Conservation (phyloP, 2,329 filamentous ascomycete genomes). For the Domatiomyces catenatus region DNA sequence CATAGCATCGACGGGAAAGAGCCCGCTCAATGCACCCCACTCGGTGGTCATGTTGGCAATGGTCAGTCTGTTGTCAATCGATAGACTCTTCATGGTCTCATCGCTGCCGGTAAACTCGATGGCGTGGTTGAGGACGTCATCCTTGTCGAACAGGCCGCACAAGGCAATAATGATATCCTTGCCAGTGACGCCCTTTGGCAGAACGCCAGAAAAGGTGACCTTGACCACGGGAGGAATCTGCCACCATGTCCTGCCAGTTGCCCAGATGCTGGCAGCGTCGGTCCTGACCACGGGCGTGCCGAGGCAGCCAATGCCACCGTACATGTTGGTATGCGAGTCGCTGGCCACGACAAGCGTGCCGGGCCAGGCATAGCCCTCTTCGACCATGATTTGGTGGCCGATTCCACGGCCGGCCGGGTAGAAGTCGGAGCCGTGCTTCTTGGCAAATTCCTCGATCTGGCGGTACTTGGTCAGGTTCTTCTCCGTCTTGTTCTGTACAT, state of each 20-base stretch:
- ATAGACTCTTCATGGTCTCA: slow-evolving; percentile 57
- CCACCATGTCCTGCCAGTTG: slow-evolving; percentile 72
- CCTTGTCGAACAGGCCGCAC: slow-evolving; percentile 69
- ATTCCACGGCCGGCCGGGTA: slow-evolving; percentile 67
- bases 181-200: slow-evolving; percentile 69
- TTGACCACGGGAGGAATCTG: slow-evolving; percentile 72
- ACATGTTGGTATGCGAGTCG: slow-evolving; percentile 59
- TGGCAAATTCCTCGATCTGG: slow-evolving; percentile 67
- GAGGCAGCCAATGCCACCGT: slow-evolving; percentile 58
- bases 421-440: slow-evolving; percentile 58
- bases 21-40: slow-evolving; percentile 46
- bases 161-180: slow-evolving; percentile 91
- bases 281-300: slow-evolving; percentile 75
- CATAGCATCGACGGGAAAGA: slow-evolving; percentile 66
- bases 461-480: slow-evolving; percentile 69
- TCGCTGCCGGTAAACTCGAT: slow-evolving; percentile 76
- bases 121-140: slow-evolving; percentile 79
- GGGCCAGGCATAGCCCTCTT: slow-evolving; percentile 74
- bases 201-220: slow-evolving; percentile 57
- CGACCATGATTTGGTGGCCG: slow-evolving; percentile 84
- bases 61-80: slow-evolving; percentile 57
- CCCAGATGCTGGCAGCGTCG: slow-evolving; percentile 75
- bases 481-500: slow-evolving; percentile 69
- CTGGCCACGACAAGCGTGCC: slow-evolving; percentile 67
- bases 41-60: slow-evolving; percentile 27